Evolutionary conservation across 495 filamentous ascomycete species (phyloP), one percentile per base, ranked within the genome.

Genomic region (Ascodesmis nigricans): DNA sequence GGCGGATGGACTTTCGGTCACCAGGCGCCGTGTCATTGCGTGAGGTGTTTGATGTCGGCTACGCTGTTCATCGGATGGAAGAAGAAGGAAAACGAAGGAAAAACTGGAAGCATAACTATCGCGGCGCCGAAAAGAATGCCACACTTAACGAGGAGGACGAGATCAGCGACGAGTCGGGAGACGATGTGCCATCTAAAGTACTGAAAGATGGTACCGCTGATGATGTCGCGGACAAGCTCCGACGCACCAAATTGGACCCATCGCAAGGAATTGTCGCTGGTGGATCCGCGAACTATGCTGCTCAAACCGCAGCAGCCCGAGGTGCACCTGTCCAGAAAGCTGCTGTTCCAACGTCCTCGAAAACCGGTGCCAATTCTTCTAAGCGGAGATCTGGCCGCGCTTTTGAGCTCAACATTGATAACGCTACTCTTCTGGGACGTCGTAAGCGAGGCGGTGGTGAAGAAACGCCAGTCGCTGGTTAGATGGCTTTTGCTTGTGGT

Each of bases 1-100:
- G 65, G 40, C 71, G 78, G 7, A 72, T 74, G 63, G 90, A 97
- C 57, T 97, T 95, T 69, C 76, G 87, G 29, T 93, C 82, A 0
- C 90, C 87, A 0, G 90, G 81, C 29, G 87, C 78, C 7, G 73
- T 95, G 55, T 93, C 92, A 50, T 63, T 97, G 14, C 78, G 87
- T 32, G 87, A 97, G 49, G 80, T 95, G 9, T 97, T 97, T 45
- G 87, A 97, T 49, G 87, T 97, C 31, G 74, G 79, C 21, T 95
- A 97, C 47, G 80, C 87, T 15, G 87, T 97, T 10, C 87, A 95
- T 50, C 66, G 87, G 20, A 80, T 95, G 54, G 87, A 93, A 54
- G 87, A 97, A 55, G 87, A 95, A 55, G 71, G 67, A 47, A 95
- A 92, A 56, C 73, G 83, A 21, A 68, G 79, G 22, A 91, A 83